Evolutionary conservation across 2,329 filamentous ascomycete genomes (phyloP).

Genomic region (Nemania bipapillata): DNA sequence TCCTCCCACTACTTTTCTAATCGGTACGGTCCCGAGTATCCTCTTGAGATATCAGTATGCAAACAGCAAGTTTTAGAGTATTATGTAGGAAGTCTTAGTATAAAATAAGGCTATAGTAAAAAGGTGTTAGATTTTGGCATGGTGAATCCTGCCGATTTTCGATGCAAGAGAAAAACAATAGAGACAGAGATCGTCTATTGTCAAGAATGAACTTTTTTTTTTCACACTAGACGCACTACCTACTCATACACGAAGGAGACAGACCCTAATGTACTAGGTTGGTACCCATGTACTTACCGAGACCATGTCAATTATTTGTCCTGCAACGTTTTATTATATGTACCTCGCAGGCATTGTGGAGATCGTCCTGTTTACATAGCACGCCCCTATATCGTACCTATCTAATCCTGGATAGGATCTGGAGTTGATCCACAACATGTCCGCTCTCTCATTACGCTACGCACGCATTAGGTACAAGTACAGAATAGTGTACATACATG

Average conservation of each 20-base stretch:
- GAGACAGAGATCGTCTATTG: neutral
- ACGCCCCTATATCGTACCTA: slow-evolving; percentile 1
- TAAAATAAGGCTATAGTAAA: neutral
- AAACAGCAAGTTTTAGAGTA: neutral
- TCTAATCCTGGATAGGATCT: slow-evolving; percentile 12
- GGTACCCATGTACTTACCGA: neutral
- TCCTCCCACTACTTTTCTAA: neutral
- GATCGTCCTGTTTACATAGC: slow-evolving; percentile 9
- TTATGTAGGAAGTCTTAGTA: neutral
- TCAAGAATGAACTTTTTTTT: neutral
- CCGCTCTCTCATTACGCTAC: slow-evolving; percentile 6
- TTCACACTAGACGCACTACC: neutral
- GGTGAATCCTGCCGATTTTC: neutral
- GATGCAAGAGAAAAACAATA: neutral
- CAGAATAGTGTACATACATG: too few relatives aligned
- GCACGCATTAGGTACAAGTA: too few relatives aligned
- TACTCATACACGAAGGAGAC: neutral
- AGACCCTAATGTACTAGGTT: neutral
- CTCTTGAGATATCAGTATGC: neutral
- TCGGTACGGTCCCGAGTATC: neutral
- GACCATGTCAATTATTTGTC: slow-evolving; percentile 1
- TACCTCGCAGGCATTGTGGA: neutral
- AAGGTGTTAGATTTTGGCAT: neutral
- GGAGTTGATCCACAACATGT: slow-evolving; percentile 10
- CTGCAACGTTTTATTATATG: slow-evolving; percentile 33